Evolutionary conservation across 2,329 filamentous ascomycete genomes (phyloP), one percentile per base, ranked within the genome.

Genomic region (Phymatotrichopsis omnivora): DNA sequence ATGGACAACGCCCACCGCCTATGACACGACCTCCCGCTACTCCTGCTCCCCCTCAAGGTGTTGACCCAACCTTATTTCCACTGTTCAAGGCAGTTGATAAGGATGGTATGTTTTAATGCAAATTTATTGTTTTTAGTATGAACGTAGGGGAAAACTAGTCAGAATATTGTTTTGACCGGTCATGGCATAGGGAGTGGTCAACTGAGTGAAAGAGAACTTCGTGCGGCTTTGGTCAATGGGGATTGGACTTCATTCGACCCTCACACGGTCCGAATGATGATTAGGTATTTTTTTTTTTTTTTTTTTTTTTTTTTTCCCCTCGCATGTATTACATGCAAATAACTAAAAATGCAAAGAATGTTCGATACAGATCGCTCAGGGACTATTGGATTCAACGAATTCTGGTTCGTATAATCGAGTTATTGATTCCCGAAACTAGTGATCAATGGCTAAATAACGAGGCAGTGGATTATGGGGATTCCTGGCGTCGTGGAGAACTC

Each of bases 251-350:
- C 85, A 4, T 98, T 98, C 63, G 87, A 98, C 65, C 74, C 79
- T 4, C 83, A 94, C 58, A 98, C 91, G 1, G 87, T 96, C 55
- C 82, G 82, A 60, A 94, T 96, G 85, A 95, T 98, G 87, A 95
- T 98, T 57, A 82, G 57, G 56, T 58, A 53, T 31, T 38, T 39
- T 34, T 25, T 17, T 19, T 14, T 23, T 44, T 60, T 61, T 63
- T 24, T 19, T 17, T 19, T 33, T 10, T 16, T 31, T 24, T 28
- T 25, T 49, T 27, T 16, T 44, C 16, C 16, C 20, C 16, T 11
- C 11, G 8, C 7, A 42, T 35, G 16, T 12, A 16, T 12, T 17
- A 35, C 12, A n/a, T n/a, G n/a, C n/a, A n/a, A n/a, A n/a, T n/a
- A n/a, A 27, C 14, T 49, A 37, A 49, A 12, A 17, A 28, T 29